These are phyloP conservation scores for Talaromyces thailandensis DNA, from an alignment of 495 filamentous ascomycete species.

Conservation along the genomic window DNA sequence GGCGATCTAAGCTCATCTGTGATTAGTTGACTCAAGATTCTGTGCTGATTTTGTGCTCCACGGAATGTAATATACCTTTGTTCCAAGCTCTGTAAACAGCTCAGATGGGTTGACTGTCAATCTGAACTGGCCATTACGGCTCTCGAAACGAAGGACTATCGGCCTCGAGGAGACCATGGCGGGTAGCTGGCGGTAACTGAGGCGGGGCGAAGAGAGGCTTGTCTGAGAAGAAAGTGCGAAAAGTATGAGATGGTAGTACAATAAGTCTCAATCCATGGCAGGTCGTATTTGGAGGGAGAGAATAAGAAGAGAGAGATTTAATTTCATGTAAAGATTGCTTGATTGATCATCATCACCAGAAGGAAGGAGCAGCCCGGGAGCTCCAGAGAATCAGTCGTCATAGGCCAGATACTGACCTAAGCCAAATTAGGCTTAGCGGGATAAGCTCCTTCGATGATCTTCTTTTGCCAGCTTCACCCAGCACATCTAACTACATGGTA, in stretches of 20 bases:
- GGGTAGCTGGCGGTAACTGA: background rate
- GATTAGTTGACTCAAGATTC: background rate
- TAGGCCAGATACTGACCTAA: background rate
- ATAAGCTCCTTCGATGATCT: background rate
- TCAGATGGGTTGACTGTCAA: constrained; percentile 37
- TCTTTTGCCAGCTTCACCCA: background rate
- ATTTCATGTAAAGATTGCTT: background rate
- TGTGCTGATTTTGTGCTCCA: too few species aligned
- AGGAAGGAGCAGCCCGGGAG: background rate
- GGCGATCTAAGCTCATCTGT: constrained; percentile 34
- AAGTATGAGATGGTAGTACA: background rate
- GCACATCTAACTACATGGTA: too few species aligned
- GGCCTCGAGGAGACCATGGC: constrained; percentile 33
- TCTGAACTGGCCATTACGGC: constrained; percentile 48
- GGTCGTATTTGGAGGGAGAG: background rate
- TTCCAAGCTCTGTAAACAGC: constrained; percentile 34
- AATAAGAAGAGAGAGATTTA: background rate
- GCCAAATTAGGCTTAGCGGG: background rate
- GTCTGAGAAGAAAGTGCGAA: background rate
- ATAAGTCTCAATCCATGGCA: background rate
- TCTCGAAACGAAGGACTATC: constrained; percentile 45
- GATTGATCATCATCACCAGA: constrained; percentile 2
- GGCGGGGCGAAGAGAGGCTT: background rate
- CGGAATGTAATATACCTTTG: constrained; percentile 24
- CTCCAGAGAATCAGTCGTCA: background rate